Base-by-base conservation (phyloP, 495 filamentous ascomycete species). In the Aspergillus leporis region DNA sequence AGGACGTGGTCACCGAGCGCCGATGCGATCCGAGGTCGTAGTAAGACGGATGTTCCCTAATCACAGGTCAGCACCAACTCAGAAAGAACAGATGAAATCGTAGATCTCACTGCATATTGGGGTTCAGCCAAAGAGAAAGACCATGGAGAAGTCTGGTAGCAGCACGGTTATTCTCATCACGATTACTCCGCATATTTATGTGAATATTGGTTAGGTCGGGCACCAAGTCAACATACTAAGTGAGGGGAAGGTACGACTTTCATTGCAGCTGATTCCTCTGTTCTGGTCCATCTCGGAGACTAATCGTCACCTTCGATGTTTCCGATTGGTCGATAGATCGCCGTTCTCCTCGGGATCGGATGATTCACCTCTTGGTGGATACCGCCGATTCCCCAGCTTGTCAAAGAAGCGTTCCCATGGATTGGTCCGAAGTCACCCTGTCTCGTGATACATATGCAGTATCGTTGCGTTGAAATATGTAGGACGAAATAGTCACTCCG, bases 1-100 rank as follows among this genome's bases (percentile, higher is more conserved):
- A 56, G 30, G 55, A 38, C 19, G 55, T 50, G 12, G 18, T 50
- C 6, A 56, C 31, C 4, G 45, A 36, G 6, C 45, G 55, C 43
- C 30, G 30, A 43, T 50, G 46, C 25, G 55, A n/a, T 31, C 55
- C 55, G 23, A 56, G 55, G 18, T 56, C 38, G 46, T 56, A 56
- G 55, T 50, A 34, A 16, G 43, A 2, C 16, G 14, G n/a, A n/a
- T 7, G 16, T 41, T 41, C 38, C 38, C 38, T 41, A n/a, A 14
- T 16, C 2, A 14, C 14, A 41, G 1, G 38, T 41, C 13, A 41
- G 38, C n/a, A 3, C 12, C 14, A 36, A 36, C 32, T 4, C 13
- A 14, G 13, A 36, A 36, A 10, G 32, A 36, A 10, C 14, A 12
- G 8, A 41, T 5, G n/a, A n/a, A 41, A 5, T 41, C 8, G 40